phyloP scores from a whole-genome alignment of 176 grass and related monocot genomes.

The Lolium multiflorum region DNA sequence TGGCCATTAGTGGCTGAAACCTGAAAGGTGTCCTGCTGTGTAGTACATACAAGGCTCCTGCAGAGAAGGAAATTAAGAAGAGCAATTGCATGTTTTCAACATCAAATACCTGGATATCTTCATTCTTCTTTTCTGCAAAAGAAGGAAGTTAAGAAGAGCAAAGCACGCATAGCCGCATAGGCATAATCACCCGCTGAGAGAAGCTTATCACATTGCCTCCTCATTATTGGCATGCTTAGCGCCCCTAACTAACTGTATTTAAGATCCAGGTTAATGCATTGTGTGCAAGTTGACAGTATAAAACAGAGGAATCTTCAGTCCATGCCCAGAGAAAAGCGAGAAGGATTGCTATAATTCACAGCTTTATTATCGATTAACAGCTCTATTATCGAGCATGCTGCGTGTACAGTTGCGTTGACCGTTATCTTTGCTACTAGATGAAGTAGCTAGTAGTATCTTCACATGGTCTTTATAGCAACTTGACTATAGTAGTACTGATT shows the following conservation, averaged over 20 bases:
- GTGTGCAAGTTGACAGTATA: constrained; percentile 44
- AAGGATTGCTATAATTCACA: constrained; percentile 13
- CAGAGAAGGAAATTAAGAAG: too few species aligned
- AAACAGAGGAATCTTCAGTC: not conserved
- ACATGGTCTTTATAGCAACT: too few species aligned
- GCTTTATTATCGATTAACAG: constrained; percentile 29
- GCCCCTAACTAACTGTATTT: not conserved
- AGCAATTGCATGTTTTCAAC: too few species aligned
- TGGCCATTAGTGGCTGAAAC: too few species aligned
- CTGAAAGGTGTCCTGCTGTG: too few species aligned
- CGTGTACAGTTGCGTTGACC: not conserved
- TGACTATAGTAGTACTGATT: not conserved
- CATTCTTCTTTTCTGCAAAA: too few species aligned
- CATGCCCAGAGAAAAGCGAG: constrained; percentile 7
- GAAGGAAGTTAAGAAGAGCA: too few species aligned
- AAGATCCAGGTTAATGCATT: constrained; percentile 34
- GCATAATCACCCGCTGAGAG: not conserved
- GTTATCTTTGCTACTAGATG: not conserved
- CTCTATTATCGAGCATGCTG: not conserved
- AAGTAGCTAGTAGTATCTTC: not conserved
- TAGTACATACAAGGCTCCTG: too few species aligned
- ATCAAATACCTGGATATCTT: too few species aligned
- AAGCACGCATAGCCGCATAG: too few species aligned
- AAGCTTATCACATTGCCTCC: not conserved
- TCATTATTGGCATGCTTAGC: constrained; percentile 21